A percentile compares a stretch with the other conserved stretches of the same genome.
These are phyloP conservation scores for Sordariomycetes sp. DNA, from an alignment of 2,329 filamentous ascomycete genomes.

Conservation along the genomic window DNA sequence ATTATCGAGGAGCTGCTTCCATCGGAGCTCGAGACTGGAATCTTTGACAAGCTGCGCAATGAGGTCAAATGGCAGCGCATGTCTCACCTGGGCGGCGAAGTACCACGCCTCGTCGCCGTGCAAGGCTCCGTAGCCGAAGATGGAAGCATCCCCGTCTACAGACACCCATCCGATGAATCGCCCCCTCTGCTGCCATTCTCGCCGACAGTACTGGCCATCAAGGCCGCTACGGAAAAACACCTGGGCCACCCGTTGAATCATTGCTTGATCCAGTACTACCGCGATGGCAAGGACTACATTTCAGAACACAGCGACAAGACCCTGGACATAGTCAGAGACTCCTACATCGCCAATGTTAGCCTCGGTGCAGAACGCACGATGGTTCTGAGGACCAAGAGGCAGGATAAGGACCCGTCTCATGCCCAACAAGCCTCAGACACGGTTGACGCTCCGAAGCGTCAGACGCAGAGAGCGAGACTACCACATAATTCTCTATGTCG, in stretches of 20 bases:
- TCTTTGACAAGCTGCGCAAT: constrained; percentile 60
- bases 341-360: constrained; percentile 85
- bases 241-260: constrained; percentile 83
- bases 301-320: constrained; percentile 97
- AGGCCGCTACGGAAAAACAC: constrained; percentile 56
- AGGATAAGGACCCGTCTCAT: constrained; percentile 27
- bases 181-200: constrained; percentile 71
- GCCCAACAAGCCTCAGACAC: constrained; percentile 5
- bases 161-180: constrained; percentile 85
- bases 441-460: constrained; percentile 23
- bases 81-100: constrained; percentile 85
- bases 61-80: constrained; percentile 88
- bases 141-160: constrained; percentile 80
- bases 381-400: constrained; percentile 76
- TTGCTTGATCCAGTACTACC: constrained; percentile 85
- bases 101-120: constrained; percentile 83
- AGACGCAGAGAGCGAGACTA: constrained; percentile 59
- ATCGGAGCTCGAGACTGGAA: constrained; percentile 37
- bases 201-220: constrained; percentile 59
- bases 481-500: constrained; percentile 85
- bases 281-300: constrained; percentile 82
- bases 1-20: constrained; percentile 65
- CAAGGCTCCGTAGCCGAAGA: constrained; percentile 64
- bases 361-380: constrained; percentile 88
- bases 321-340: constrained; percentile 72